These are phyloP conservation scores for Begonia fuchsioides DNA, from an alignment of 306 rosid genomes.

Conservation along the genomic window DNA sequence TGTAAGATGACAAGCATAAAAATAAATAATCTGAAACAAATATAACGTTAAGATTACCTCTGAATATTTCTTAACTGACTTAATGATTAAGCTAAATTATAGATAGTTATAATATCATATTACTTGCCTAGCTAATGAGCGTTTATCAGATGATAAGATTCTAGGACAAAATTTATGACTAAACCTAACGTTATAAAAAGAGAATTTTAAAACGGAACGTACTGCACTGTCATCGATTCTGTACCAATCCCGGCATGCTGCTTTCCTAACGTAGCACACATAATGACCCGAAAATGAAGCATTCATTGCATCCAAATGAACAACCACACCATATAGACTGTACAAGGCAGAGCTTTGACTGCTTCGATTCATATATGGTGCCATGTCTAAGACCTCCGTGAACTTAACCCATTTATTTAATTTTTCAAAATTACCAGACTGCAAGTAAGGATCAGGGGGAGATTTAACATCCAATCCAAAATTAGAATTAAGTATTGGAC, in stretches of 20 bases:
- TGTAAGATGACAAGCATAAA: not conserved
- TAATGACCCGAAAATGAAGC: slow-evolving; percentile 68
- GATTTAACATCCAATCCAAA: slow-evolving; percentile 8
- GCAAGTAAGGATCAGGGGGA: slow-evolving; percentile 20
- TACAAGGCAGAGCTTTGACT: slow-evolving; percentile 39
- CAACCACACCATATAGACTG: slow-evolving; percentile 68
- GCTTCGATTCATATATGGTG: slow-evolving; percentile 48
- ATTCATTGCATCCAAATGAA: slow-evolving; percentile 61
- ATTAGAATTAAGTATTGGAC: not conserved
- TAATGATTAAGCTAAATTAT: not conserved
- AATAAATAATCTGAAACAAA: no score
- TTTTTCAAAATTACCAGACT: slow-evolving; percentile 67
- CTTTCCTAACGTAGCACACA: slow-evolving; percentile 58
- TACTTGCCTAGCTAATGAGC: no score
- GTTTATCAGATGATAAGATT: no score
- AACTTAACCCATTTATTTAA: slow-evolving; percentile 46
- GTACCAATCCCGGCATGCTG: slow-evolving; percentile 45
- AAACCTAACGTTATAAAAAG: not conserved
- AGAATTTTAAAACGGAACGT: slow-evolving; percentile 5
- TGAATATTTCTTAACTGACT: no score
- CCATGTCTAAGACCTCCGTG: slow-evolving; percentile 52
- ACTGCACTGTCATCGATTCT: slow-evolving; percentile 60
- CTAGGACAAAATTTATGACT: no score
- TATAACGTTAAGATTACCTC: no score
- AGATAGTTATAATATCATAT: no score